Evolutionary conservation across 2,329 filamentous ascomycete species (phyloP), one percentile per base, ranked within the genome.

Genomic region (Talaromyces sp.): DNA sequence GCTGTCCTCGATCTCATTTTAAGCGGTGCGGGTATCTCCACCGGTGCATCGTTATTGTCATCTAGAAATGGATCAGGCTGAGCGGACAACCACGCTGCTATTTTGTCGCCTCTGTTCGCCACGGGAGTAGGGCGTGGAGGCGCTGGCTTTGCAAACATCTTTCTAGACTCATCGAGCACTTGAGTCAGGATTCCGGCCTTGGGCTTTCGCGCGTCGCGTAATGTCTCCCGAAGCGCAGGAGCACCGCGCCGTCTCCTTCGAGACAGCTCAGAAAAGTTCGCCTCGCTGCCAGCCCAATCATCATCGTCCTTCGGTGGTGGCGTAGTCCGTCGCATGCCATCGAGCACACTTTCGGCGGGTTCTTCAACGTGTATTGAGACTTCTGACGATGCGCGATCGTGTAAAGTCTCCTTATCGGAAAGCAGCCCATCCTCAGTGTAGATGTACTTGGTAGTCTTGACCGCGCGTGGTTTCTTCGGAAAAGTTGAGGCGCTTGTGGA

Each of bases 11-110:
- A 75, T 40, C 80, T 80, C 59, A 78, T 78, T 61, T 78, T 79
- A 34, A 80, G 64, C 10, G 79, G 78, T 29, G 76, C 75, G 8
- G 79, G 78, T 38, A 80, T 72, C 56, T 80, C 78, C 51, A 73
- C 76, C 3, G 71, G 69, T 25, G 72, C 70, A 25, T 73, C 73
- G n/a, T 85, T 82, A 36, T 73, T 69, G 17, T 72, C 72, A n/a
- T 85, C 83, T 58, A 81, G 67, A 65, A 87, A 85, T 2, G 85
- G 84, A 73, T 87, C 85, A 8, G 83, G 79, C 2, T 85, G 86
- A 61, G 78, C 79, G 2, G 82, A 82, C 5, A 89, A 80, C 87
- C 87, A 89, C 58, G 86, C 84, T 74, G 89, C 85, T 29, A 89
- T 83, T 58, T 85, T 85, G 61, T 82, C 81, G 15, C 82, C 78